Base-by-base conservation (phyloP, 768 basidiomycete species). In the Leccinum broughii region DNA sequence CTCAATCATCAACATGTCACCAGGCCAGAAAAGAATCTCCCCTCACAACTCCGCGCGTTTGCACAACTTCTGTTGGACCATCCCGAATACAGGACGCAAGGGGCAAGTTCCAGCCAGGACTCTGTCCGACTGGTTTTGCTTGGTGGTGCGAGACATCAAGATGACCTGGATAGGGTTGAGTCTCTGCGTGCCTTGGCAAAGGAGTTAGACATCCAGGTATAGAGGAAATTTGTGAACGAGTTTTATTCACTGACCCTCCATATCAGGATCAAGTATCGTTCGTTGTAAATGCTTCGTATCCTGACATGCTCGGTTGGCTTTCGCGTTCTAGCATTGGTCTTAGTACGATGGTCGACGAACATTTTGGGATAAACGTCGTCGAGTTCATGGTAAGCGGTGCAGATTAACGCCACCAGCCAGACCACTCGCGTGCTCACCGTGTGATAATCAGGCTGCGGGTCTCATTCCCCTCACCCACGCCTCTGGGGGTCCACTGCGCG, bases 311-410 rank as follows among this genome's bases (percentile, higher is more conserved):
- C 4, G 68, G 73, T 6, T 87, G 89, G 82, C 79, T 99, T 2
- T 85, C 88, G 7, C 77, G 76, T 50, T 86, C 94, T 2, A 90
- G 88, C 62, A 81, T 98, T 15, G 95, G 96, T 0, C 71, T 98
- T 26, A 95, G 92, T 69, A 97, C 96, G 14, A 99, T 99, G 96
- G 83, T 94, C 0, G 95, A 98, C 69, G 96, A 99, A 73, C 96
- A 99, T 72, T 99, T 98, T 63, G 96, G 97, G 3, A 98, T 99
- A 72, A 97, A 95, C 66, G 82, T 99, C 39, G 96, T 99, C 8
- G 96, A 99, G 72, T 96, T 92, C 66, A 96, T 98, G 95, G 95
- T 92, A 53, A 64, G 83, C 72, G 22, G 64, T 59, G 53, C 52
- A 22, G 7, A 63, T 32, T 59, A 55, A 20, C 51, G 10, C 48